phyloP scores from a whole-genome alignment of 2,329 filamentous ascomycete genomes.

The Ophiocordyceps robertsii region DNA sequence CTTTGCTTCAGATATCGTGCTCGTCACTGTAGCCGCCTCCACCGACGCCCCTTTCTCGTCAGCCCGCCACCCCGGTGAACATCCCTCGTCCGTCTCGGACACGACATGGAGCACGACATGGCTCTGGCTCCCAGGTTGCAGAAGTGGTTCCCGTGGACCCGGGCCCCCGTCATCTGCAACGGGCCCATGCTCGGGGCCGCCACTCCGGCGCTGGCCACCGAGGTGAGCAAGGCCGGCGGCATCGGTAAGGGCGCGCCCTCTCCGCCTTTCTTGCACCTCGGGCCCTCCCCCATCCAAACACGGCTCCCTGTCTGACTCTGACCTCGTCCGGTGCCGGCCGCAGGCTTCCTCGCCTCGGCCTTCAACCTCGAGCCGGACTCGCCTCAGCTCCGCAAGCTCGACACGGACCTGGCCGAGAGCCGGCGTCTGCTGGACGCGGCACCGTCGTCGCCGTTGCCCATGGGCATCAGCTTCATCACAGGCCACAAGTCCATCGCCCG shows the following conservation, averaged over 20 bases:
- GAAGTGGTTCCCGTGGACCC: slow-evolving; percentile 16
- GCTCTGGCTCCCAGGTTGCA: slow-evolving; percentile 9
- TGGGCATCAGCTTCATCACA: slow-evolving; percentile 45
- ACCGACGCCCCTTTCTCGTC: no score
- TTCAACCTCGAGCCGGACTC: slow-evolving; percentile 17
- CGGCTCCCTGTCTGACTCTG: background rate
- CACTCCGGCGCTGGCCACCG: slow-evolving; percentile 18
- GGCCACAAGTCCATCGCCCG: slow-evolving; percentile 27
- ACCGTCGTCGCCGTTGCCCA: slow-evolving; percentile 33
- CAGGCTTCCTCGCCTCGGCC: slow-evolving; percentile 19
- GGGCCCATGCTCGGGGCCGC: slow-evolving; percentile 22
- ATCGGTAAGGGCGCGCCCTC: slow-evolving; percentile 17
- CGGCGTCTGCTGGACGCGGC: slow-evolving; percentile 12
- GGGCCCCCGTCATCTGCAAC: slow-evolving; percentile 18
- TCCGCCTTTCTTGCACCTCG: no score
- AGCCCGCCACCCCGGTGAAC: no score
- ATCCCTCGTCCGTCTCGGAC: no score
- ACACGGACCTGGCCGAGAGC: slow-evolving; percentile 16
- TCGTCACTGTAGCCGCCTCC: no score
- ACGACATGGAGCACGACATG: slow-evolving; percentile 11
- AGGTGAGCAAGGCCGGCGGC: slow-evolving; percentile 24
- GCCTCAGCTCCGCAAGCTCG: slow-evolving; percentile 17
- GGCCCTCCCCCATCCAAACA: no score
- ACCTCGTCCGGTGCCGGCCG: background rate
- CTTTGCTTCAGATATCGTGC: no score